phyloP scores from a whole-genome alignment of 1,284 basidiomycete species.

The Omphalotus olearius region DNA sequence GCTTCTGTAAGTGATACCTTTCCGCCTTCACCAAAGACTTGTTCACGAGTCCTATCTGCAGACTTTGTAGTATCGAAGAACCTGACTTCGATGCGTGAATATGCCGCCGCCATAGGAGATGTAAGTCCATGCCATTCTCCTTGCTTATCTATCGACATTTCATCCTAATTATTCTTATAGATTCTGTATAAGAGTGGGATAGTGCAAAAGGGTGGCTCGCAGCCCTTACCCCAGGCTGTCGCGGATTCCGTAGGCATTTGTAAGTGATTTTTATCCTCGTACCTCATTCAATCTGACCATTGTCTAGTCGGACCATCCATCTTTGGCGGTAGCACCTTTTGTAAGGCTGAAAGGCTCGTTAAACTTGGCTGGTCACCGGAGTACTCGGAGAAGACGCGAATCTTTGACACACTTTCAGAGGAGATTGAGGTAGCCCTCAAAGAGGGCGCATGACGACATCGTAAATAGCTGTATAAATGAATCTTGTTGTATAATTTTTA shows the following conservation, averaged over 20 bases:
- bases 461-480: no score
- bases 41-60: neutral
- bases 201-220: no score
- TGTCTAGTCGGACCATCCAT: neutral
- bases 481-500: no score
- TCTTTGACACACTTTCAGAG: neutral
- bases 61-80: slow-evolving; percentile 7
- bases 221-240: no score
- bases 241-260: no score
- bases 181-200: slow-evolving; percentile 1
- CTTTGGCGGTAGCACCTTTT: neutral
- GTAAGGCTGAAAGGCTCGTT: neutral
- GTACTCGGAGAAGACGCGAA: neutral
- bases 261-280: no score
- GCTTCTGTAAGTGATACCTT: slow-evolving; percentile 2
- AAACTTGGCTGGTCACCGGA: slow-evolving; percentile 2
- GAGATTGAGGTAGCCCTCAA: slow-evolving; percentile 4
- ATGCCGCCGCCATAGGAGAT: neutral
- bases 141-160: neutral
- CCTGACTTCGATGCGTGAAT: neutral
- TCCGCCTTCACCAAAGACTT: neutral
- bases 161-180: neutral
- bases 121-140: neutral
- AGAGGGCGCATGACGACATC: neutral
- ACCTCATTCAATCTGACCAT: no score